phyloP scores from a whole-genome alignment of 352 stramenopile genomes.

The Phytophthora colocasiae region DNA sequence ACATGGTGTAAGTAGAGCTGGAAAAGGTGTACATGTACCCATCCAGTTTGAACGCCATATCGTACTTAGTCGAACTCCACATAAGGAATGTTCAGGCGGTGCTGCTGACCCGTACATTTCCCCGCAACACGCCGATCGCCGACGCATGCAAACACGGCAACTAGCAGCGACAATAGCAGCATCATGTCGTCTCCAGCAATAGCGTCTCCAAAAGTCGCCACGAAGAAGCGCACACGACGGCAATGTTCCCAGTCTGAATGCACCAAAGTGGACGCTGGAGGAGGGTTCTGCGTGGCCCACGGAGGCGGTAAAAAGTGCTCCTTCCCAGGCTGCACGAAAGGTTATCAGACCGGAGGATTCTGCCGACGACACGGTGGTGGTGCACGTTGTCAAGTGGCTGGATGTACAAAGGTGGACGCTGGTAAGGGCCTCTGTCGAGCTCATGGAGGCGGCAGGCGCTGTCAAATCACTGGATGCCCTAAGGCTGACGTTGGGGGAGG shows the following conservation, averaged over 20 bases:
- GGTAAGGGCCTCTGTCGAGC: slow-evolving; percentile 74
- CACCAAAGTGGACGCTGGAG: slow-evolving; percentile 78
- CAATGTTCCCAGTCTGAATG: slow-evolving; percentile 64
- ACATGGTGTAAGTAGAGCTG: too few species aligned
- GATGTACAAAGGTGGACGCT: slow-evolving; percentile 83
- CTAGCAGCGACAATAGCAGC: slow-evolving; percentile 1
- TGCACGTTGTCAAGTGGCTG: slow-evolving; percentile 73
- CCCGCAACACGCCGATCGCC: slow-evolving; percentile 9
- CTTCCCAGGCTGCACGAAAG: slow-evolving; percentile 74
- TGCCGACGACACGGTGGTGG: slow-evolving; percentile 78
- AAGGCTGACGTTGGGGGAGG: slow-evolving; percentile 87
- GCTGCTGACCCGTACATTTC: slow-evolving; percentile 20
- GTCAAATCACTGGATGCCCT: slow-evolving; percentile 53
- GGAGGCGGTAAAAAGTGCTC: slow-evolving; percentile 86
- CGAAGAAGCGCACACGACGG: slow-evolving; percentile 51
- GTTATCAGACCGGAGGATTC: slow-evolving; percentile 82
- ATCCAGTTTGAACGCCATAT: slow-evolving; percentile 10
- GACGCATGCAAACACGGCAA: slow-evolving; percentile 30
- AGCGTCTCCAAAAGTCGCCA: slow-evolving; percentile 1
- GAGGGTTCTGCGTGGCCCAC: slow-evolving; percentile 85
- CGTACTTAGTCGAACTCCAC: slow-evolving; percentile 30
- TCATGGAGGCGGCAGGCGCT: slow-evolving; percentile 80
- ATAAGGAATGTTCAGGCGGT: slow-evolving; percentile 10
- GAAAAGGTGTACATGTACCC: slow-evolving; percentile 7
- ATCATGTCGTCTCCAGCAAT: slow-evolving; percentile 9